Percentiles rank a stretch among this genome's conserved stretches.
These are phyloP conservation scores for Candida michaelii DNA, from an alignment of 805 yeast species.

Conservation along the genomic window DNA sequence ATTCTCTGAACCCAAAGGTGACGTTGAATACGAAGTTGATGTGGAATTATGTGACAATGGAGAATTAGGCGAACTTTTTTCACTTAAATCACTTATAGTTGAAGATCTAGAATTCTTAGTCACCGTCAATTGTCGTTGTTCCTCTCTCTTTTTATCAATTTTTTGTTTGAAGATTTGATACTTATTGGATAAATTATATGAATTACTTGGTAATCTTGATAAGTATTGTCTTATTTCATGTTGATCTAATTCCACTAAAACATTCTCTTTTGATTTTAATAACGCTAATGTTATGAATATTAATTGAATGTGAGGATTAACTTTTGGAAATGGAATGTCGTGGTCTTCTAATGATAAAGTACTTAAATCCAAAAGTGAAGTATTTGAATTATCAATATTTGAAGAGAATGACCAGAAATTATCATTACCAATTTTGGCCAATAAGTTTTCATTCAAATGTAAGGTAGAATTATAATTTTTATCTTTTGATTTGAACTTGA, in stretches of 20 bases:
- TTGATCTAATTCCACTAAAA: constrained; percentile 83
- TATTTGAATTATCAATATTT: not conserved
- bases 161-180: constrained; percentile 32
- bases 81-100: constrained; percentile 11
- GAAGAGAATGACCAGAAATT: constrained; percentile 51
- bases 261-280: constrained; percentile 73
- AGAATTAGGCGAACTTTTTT: constrained; percentile 9
- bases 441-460: constrained; percentile 28
- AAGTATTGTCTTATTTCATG: constrained; percentile 82
- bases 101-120: constrained; percentile 14
- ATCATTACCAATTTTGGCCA: constrained; percentile 54
- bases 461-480: constrained; percentile 32
- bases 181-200: constrained; percentile 32
- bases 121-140: constrained; percentile 9
- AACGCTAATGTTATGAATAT: constrained; percentile 76
- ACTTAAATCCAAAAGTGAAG: constrained; percentile 7
- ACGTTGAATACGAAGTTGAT: constrained; percentile 9
- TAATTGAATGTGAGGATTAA: constrained; percentile 76
- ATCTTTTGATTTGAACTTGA: constrained; percentile 48
- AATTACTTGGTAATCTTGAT: constrained; percentile 53
- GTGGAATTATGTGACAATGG: constrained; percentile 12
- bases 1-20: constrained; percentile 3
- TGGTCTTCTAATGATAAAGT: constrained; percentile 12
- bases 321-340: constrained; percentile 52
- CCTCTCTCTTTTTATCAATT: constrained; percentile 18